Evolutionary conservation across 768 basidiomycete genomes (phyloP).

Genomic region (Leccinum subgranulosum): DNA sequence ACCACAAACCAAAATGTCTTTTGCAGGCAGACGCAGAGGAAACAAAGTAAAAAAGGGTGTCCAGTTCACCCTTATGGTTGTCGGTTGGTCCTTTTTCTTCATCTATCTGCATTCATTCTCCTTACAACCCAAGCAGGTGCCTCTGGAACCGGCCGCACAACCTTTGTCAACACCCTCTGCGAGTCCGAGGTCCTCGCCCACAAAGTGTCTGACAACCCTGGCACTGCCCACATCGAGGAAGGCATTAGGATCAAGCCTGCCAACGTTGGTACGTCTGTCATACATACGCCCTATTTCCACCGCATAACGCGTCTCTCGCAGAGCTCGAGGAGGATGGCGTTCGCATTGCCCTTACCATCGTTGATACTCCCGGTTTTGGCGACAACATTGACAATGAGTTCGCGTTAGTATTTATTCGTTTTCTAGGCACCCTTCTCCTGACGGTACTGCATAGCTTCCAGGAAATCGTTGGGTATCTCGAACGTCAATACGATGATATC

Average conservation of each 20-base stretch:
- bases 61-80: slow-evolving; percentile 97
- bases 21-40: slow-evolving; percentile 80
- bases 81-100: slow-evolving; percentile 59
- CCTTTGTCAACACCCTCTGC: slow-evolving; percentile 99
- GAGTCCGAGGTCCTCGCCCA: slow-evolving; percentile 90
- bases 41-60: slow-evolving; percentile 99
- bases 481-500: slow-evolving; percentile 98
- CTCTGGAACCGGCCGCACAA: slow-evolving; percentile 95
- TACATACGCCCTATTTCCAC: neutral
- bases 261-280: slow-evolving; percentile 67
- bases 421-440: slow-evolving; percentile 3
- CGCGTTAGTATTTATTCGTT: slow-evolving; percentile 58
- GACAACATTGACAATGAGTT: slow-evolving; percentile 99
- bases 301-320: slow-evolving; percentile 29
- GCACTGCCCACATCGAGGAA: slow-evolving; percentile 90
- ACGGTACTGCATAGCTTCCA: slow-evolving; percentile 63
- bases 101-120: neutral
- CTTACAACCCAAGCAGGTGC: slow-evolving; percentile 60
- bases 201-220: slow-evolving; percentile 81
- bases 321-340: slow-evolving; percentile 99
- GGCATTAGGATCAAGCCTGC: slow-evolving; percentile 93
- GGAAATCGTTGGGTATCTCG: slow-evolving; percentile 95
- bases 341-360: slow-evolving; percentile 95
- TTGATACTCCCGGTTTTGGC: slow-evolving; percentile 98
- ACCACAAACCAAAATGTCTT: slow-evolving; percentile 60